Evolutionary conservation across 1,284 basidiomycete genomes (phyloP), one percentile per base, ranked within the genome.

Genomic region (Ustilago cynodontis): DNA sequence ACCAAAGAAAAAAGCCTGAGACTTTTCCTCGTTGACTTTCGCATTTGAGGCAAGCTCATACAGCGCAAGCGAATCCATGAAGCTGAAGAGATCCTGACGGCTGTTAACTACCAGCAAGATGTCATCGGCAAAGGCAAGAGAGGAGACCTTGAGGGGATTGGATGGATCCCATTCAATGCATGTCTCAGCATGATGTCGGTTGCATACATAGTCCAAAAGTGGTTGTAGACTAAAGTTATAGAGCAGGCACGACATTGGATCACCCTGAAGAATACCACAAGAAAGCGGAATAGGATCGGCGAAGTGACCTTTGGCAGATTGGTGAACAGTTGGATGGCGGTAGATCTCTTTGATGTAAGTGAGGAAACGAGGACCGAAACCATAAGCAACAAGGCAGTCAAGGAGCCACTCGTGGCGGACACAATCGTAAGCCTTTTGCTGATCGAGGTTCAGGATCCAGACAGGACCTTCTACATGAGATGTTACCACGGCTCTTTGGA

Each of bases 191-290:
- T 51, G 49, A 29, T 51, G 49, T 9, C 22, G 49, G 18, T 51
- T 51, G 7, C 49, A 26, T 29, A 26, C 49, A 51, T 51, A 51
- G 16, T 51, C 26, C 13, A 51, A 26, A 14, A 51, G 26, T 24
- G 49, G 49, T 16, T 51, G 49, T 24, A 51, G 49, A 16, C 28
- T 51, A 26, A 51, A 29, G 49, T 51, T 51, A 26, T 51, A 51
- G 16, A 51, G 49, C 13, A 51, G 49, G n/a, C 49, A 51, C 24
- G 49, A 51, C 49, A 51, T 51, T 8, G 49, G 49, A 29, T 51
- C 49, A 26, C 49, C 49, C 29, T 51, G 49, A 11, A 51, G 26
- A 29, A 51, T 51, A 16, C 49, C 49, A 14, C 49, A 51, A 22
- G 10, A 16, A 26, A 51, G 49, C 3, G 49, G 49, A 26, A 28